Percentiles rank a stretch among this genome's conserved stretches.
These are phyloP conservation scores for Daldinia eschscholtzii DNA, from an alignment of 2,329 filamentous ascomycete species.

Conservation along the genomic window DNA sequence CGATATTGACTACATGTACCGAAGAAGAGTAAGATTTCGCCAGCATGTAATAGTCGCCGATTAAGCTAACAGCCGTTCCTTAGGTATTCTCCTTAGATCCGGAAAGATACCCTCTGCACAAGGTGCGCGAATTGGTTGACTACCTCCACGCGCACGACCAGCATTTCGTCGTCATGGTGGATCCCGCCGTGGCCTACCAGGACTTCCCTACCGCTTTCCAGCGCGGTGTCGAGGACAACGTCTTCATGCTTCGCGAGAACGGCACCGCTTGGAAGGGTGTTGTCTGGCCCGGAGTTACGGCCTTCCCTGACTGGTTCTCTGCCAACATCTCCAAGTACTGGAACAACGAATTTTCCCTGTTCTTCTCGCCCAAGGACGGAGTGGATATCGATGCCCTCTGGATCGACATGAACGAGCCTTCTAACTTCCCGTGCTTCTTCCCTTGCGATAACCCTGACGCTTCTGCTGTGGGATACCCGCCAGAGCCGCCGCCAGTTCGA, in stretches of 20 bases:
- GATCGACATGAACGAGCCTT: conserved; percentile 77
- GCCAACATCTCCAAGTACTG: conserved; percentile 74
- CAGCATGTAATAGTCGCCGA: background rate
- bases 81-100: conserved; percentile 74
- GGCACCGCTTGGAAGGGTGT: conserved; percentile 72
- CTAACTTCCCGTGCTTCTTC: conserved; percentile 63
- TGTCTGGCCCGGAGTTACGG: conserved; percentile 81
- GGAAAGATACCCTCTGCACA: conserved; percentile 70
- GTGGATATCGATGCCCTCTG: conserved; percentile 83
- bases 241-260: conserved; percentile 66
- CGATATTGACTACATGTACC: conserved; percentile 72
- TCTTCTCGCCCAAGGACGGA: conserved; percentile 73
- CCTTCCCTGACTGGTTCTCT: conserved; percentile 83
- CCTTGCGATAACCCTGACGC: conserved; percentile 65
- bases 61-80: conserved; percentile 29
- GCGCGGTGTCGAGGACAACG: conserved; percentile 57
- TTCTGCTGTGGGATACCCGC: conserved; percentile 64
- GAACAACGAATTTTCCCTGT: conserved; percentile 74
- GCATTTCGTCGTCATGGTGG: conserved; percentile 83
- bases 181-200: conserved; percentile 70
- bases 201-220: conserved; percentile 59
- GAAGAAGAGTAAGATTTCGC: conserved; percentile 56
- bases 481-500: conserved; percentile 72
- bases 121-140: conserved; percentile 74
- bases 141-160: conserved; percentile 76